Evolutionary conservation across 257 asterid genomes (phyloP).

Genomic region (Lantana camara): DNA sequence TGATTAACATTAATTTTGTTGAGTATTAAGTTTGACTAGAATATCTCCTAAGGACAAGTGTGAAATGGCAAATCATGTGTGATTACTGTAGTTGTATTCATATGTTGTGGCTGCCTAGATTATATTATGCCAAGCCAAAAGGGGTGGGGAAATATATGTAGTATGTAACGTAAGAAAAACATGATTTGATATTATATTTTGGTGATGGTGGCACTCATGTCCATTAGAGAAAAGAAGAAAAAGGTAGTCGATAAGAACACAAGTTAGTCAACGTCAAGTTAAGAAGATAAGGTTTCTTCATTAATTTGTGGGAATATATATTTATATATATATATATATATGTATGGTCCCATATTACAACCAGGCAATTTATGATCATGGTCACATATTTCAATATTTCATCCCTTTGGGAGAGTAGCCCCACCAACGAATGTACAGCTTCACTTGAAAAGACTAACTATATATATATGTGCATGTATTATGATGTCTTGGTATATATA

Average conservation of each 20-base stretch:
- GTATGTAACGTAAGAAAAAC: background rate
- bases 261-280: slow-evolving; percentile 31
- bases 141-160: too few species aligned
- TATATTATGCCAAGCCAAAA: too few species aligned
- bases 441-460: background rate
- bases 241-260: slow-evolving; percentile 13
- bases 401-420: background rate
- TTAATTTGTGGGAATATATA: too few species aligned
- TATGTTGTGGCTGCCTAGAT: too few species aligned
- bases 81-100: too few species aligned
- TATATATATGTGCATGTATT: too few species aligned
- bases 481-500: too few species aligned
- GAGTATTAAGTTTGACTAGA: background rate
- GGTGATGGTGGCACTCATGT: background rate
- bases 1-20: too few species aligned
- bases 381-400: slow-evolving; percentile 22
- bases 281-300: slow-evolving; percentile 35
- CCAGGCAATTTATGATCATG: slow-evolving; percentile 18
- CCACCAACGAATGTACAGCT: slow-evolving; percentile 25
- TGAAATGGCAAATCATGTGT: too few species aligned
- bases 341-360: slow-evolving; percentile 27
- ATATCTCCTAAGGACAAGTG: background rate
- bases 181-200: background rate
- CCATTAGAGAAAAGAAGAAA: background rate
- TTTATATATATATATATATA: too few species aligned